A percentile compares a stretch with the other conserved stretches of the same genome.
Evolutionary conservation across 1,139 yeast species (phyloP).

Genomic region (Hyphopichia pseudoburtonii): DNA sequence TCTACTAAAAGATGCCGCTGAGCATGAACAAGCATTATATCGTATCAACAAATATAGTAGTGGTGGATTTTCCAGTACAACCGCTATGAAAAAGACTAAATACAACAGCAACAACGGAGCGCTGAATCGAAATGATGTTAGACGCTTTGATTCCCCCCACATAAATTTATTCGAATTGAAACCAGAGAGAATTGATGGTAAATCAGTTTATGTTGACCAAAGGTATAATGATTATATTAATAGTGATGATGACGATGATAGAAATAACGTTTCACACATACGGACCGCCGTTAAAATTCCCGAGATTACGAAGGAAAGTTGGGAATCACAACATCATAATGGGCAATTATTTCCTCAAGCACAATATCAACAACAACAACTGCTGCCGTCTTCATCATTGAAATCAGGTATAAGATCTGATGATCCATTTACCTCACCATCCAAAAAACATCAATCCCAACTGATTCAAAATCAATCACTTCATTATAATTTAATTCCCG

Average conservation of each 20-base stretch:
- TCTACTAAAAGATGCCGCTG: slow-evolving; percentile 61
- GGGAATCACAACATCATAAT: background rate
- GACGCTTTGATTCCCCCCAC: too few species aligned
- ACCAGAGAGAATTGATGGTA: slow-evolving; percentile 42
- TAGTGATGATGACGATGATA: background rate
- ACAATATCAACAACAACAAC: too few species aligned
- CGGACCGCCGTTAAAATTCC: slow-evolving; percentile 28
- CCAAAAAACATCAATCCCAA: background rate
- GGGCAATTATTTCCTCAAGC: background rate
- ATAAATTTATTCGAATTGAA: slow-evolving; percentile 17
- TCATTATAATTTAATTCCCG: slow-evolving; percentile 6
- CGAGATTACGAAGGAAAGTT: slow-evolving; percentile 10
- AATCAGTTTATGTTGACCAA: slow-evolving; percentile 26
- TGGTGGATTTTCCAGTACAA: background rate
- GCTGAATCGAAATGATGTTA: background rate
- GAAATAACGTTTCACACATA: too few species aligned
- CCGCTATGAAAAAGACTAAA: background rate
- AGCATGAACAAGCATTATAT: slow-evolving; percentile 53
- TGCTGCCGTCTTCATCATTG: too few species aligned
- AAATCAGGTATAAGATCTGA: background rate
- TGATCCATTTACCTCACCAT: slow-evolving; percentile 1
- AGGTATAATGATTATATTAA: slow-evolving; percentile 18
- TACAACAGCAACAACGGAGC: background rate
- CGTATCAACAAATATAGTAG: slow-evolving; percentile 23
- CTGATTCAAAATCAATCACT: background rate